A percentile compares a stretch with the other conserved stretches of the same genome.
phyloP scores from a whole-genome alignment of 164 flowering plant species.

The Chloranthus sessilifolius region DNA sequence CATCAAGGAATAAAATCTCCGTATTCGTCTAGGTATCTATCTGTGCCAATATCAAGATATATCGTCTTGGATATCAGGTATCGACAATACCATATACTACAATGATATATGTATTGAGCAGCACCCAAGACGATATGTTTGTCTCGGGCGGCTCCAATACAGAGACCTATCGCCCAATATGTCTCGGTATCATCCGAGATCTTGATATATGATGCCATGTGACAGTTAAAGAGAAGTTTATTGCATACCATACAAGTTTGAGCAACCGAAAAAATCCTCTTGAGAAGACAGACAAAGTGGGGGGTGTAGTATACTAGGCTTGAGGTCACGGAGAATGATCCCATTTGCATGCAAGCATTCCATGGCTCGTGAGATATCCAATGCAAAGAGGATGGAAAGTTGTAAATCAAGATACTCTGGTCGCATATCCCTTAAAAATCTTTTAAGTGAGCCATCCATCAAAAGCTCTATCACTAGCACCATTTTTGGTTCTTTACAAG shows the following conservation, averaged over 20 bases:
- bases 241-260: no score
- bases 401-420: slow-evolving; percentile 19
- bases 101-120: no score
- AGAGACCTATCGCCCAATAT: no score
- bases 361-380: slow-evolving; percentile 28
- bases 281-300: no score
- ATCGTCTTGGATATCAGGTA: no score
- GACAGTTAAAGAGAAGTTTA: neutral
- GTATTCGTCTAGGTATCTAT: no score
- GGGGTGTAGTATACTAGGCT: slow-evolving; percentile 24
- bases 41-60: no score
- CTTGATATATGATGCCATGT: neutral
- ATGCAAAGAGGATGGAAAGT: slow-evolving; percentile 19
- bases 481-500: slow-evolving; percentile 17
- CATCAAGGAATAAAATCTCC: no score
- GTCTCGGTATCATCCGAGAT: slow-evolving; percentile 1
- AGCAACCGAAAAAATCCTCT: no score
- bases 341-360: slow-evolving; percentile 28
- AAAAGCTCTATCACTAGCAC: slow-evolving; percentile 25
- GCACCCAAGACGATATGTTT: no score
- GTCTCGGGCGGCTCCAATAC: no score
- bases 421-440: slow-evolving; percentile 13
- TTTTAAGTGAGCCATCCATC: slow-evolving; percentile 21
- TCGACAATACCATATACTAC: no score
- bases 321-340: slow-evolving; percentile 33